Percentiles rank a stretch among this genome's conserved stretches.
phyloP scores from a whole-genome alignment of 208 protist species.

The Acanthamoeba sp. region DNA sequence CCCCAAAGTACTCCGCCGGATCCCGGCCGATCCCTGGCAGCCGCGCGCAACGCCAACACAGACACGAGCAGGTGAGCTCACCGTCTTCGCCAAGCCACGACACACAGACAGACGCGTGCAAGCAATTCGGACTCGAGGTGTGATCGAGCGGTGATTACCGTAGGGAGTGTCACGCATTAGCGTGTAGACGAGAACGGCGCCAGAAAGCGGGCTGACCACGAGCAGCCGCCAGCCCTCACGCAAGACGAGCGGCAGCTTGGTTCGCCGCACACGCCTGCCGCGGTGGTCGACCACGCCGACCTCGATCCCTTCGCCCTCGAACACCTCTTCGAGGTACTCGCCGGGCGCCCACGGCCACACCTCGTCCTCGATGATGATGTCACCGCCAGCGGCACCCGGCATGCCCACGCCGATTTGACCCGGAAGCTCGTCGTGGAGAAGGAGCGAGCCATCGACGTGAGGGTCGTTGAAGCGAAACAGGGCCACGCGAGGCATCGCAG shows the following conservation, averaged over 20 bases:
- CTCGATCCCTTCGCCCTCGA: slow-evolving; percentile 15
- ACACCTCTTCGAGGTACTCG: slow-evolving; percentile 25
- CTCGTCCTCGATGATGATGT: slow-evolving; percentile 57
- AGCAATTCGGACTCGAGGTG: too few relatives aligned
- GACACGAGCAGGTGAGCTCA: background rate
- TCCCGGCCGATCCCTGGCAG: slow-evolving; percentile 17
- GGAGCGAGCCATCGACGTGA: background rate
- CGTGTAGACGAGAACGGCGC: slow-evolving; percentile 1
- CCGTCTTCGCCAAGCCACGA: background rate
- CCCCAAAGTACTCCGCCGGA: slow-evolving; percentile 56
- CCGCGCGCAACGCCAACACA: background rate
- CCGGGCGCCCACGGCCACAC: slow-evolving; percentile 39
- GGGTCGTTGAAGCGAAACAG: slow-evolving; percentile 16
- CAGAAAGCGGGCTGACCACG: background rate
- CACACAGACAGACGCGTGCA: background rate
- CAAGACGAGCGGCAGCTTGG: slow-evolving; percentile 28
- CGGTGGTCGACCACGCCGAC: slow-evolving; percentile 22
- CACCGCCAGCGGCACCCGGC: background rate
- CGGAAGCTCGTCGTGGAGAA: background rate
- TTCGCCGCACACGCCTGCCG: slow-evolving; percentile 31
- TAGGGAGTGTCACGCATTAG: slow-evolving; percentile 25
- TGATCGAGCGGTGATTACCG: background rate
- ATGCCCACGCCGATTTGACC: background rate
- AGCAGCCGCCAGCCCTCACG: slow-evolving; percentile 36
- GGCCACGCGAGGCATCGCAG: background rate